phyloP scores from a whole-genome alignment of 441 rosid genomes.

The Bocquillonia castaneifolia region DNA sequence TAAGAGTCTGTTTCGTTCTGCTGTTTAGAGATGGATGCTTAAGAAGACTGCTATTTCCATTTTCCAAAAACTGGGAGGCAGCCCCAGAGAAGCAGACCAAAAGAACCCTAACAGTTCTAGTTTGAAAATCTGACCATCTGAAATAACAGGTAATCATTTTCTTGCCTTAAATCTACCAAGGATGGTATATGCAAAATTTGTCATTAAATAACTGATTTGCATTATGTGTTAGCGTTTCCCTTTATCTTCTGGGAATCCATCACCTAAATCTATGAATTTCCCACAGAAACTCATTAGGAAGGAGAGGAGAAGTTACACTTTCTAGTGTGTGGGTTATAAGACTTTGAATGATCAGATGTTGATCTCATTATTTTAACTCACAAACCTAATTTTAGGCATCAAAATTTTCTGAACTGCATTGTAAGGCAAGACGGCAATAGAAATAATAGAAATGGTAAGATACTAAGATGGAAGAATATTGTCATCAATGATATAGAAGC shows the following conservation, averaged over 20 bases:
- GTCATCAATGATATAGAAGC: background rate
- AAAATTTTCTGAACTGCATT: background rate
- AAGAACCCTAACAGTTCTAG: background rate
- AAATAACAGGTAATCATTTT: background rate
- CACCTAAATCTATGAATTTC: conserved; percentile 2
- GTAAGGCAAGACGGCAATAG: background rate
- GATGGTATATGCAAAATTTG: background rate
- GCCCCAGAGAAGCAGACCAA: background rate
- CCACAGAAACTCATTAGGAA: background rate
- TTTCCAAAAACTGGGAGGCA: background rate
- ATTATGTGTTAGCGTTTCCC: too few species aligned
- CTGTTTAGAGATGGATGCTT: background rate
- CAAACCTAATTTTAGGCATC: background rate
- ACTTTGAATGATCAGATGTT: background rate
- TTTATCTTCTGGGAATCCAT: too few species aligned
- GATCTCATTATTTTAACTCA: background rate
- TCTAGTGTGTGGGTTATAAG: background rate
- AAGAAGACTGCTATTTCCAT: background rate
- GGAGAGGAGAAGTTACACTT: background rate
- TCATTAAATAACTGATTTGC: background rate
- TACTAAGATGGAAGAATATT: background rate
- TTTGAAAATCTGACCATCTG: background rate
- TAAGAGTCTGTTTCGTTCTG: background rate
- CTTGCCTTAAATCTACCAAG: background rate
- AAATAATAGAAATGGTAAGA: background rate